Base-by-base conservation (phyloP, 2,329 filamentous ascomycete species). In the Stromatinia cepivora region DNA sequence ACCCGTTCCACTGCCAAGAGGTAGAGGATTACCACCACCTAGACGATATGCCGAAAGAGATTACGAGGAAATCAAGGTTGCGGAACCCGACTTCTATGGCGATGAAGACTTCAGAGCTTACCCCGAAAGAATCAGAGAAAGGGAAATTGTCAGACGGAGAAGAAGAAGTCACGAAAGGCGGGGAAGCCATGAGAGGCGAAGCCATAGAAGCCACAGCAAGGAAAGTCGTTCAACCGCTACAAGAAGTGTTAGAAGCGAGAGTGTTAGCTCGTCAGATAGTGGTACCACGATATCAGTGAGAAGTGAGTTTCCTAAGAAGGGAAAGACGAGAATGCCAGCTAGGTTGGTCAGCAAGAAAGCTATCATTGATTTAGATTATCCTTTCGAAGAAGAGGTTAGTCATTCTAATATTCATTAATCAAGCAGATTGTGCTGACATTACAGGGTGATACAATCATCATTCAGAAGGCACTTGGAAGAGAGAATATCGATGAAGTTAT, bases 401-500 rank as follows among this genome's bases (percentile, higher is more conserved):
- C 48, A 62, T 31, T 17, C 28, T 7, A 25, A 9, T 48, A 42
- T 66, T 56, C 31, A 10, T 63, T 4, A 20, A 13, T 22, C 64
- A 59, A 52, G 53, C 9, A n/a, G 54, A n/a, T 25, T 34, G 13
- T 81, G 2, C 81, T 82, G 71, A 86, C 72, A 66, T 9, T 73
- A 25, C 42, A 95, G 92, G 92, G 91, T 52, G 90, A 91, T 74
- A 91, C 90, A 31, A 88, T 95, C 75, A 87, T 97, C 66, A 88
- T 98, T 46, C 88, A 91, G 74, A 90, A 92, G 77, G 94, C 94
- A 13, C 85, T 98, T 7, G 92, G 92, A 22, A 94, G 96, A 75
- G 88, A 94, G 25, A 93, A 97, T 75, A 97, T 97, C 72, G 93
- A 97, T 75, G 91, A 96, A 76, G 85, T 97, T 57, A 91, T 97